These are phyloP conservation scores for Ascomycota sp. DNA, from an alignment of 2,329 filamentous ascomycete species.

Conservation along the genomic window DNA sequence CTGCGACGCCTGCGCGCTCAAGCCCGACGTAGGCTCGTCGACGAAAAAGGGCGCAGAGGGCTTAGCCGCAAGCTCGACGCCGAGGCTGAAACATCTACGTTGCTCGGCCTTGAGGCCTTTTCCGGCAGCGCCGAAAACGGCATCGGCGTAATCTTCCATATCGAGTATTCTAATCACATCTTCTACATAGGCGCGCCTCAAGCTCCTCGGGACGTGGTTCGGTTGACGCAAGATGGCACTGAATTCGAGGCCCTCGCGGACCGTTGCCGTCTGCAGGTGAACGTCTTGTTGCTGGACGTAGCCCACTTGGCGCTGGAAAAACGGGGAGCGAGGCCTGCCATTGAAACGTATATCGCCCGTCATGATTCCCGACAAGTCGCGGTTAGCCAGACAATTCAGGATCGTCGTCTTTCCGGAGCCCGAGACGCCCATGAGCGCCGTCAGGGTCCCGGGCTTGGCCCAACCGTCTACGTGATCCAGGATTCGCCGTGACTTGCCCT, in stretches of 20 bases:
- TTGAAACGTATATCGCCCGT: constrained; percentile 59
- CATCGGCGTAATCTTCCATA: constrained; percentile 79
- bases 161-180: constrained; percentile 81
- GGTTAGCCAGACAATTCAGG: constrained; percentile 66
- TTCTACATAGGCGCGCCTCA: constrained; percentile 75
- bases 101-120: constrained; percentile 62
- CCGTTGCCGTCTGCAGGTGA: constrained; percentile 65
- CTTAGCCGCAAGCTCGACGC: constrained; percentile 88
- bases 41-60: constrained; percentile 78
- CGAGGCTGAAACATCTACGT: constrained; percentile 68
- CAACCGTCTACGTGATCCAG: constrained; percentile 77
- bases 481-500: constrained; percentile 52
- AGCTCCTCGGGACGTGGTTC: constrained; percentile 44
- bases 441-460: constrained; percentile 82
- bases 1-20: constrained; percentile 87
- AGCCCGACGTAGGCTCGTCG: constrained; percentile 85
- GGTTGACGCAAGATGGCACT: constrained; percentile 74
- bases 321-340: constrained; percentile 47
- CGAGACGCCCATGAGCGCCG: constrained; percentile 77
- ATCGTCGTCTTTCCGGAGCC: constrained; percentile 91
- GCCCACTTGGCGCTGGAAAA: constrained; percentile 81
- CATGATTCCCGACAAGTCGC: constrained; percentile 77
- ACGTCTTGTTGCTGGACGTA: constrained; percentile 90
- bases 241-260: constrained; percentile 74
- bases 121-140: constrained; percentile 74